Evolutionary conservation across 164 flowering plant genomes (phyloP).

Genomic region (Cinnamomum micranthum): DNA sequence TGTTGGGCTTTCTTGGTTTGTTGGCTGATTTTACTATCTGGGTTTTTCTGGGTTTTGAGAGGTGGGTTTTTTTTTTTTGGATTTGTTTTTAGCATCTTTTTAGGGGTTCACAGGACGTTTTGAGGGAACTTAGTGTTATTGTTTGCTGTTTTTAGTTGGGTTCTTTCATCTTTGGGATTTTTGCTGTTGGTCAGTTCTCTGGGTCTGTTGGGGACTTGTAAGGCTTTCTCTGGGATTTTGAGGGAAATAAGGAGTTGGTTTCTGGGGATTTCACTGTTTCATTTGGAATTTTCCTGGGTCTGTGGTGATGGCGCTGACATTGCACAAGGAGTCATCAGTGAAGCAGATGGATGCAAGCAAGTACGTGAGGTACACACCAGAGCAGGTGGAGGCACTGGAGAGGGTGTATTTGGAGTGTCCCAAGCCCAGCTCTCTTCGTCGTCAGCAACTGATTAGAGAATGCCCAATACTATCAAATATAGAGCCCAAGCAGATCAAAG

Average conservation of each 20-base stretch:
- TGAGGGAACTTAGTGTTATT: background rate
- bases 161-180: background rate
- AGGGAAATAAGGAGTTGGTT: background rate
- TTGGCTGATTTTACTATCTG: no score
- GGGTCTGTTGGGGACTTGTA: background rate
- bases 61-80: background rate
- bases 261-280: background rate
- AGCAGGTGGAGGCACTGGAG: slow-evolving; percentile 89
- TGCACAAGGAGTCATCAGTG: slow-evolving; percentile 30
- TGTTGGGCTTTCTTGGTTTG: background rate
- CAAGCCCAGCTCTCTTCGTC: slow-evolving; percentile 69
- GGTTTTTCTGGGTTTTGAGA: no score
- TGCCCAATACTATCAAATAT: slow-evolving; percentile 80
- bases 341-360: slow-evolving; percentile 61
- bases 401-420: slow-evolving; percentile 85
- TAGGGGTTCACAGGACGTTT: background rate
- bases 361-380: slow-evolving; percentile 82
- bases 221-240: background rate
- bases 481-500: slow-evolving; percentile 93
- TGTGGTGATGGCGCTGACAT: slow-evolving; percentile 35
- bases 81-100: background rate
- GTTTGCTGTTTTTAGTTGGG: background rate
- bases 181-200: background rate
- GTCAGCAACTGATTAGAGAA: slow-evolving; percentile 82
- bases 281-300: slow-evolving; percentile 1